These are phyloP conservation scores for Sphaceloma murrayae DNA, from an alignment of 2,329 filamentous ascomycete species.

Conservation along the genomic window DNA sequence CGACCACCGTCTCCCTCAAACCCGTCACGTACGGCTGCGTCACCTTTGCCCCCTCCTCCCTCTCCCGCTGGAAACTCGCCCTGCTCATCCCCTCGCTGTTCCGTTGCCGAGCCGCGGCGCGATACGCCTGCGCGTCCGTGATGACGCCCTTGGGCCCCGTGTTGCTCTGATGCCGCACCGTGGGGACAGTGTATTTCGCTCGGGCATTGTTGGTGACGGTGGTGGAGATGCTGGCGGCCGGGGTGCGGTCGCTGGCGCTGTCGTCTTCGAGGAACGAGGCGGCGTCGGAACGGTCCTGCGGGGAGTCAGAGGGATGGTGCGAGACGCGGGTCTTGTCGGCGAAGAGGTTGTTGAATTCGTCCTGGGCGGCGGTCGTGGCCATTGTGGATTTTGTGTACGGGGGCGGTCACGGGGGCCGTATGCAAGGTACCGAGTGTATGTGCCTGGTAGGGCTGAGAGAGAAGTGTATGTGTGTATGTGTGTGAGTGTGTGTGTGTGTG, in stretches of 20 bases:
- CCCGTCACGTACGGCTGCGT: slow-evolving; percentile 16
- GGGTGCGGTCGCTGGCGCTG: slow-evolving; percentile 24
- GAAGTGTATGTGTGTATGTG: not conserved
- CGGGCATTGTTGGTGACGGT: slow-evolving; percentile 35
- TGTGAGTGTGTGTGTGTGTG: too few species aligned
- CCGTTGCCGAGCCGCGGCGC: slow-evolving; percentile 16
- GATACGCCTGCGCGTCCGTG: slow-evolving; percentile 69
- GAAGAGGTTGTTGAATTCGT: slow-evolving; percentile 45
- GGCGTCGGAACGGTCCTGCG: slow-evolving; percentile 33
- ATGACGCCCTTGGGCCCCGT: slow-evolving; percentile 84
- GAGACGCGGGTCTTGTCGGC: slow-evolving; percentile 36
- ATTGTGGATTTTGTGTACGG: slow-evolving; percentile 11
- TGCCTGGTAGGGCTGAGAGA: slow-evolving; percentile 13
- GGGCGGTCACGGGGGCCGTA: not conserved
- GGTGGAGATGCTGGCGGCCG: slow-evolving; percentile 26
- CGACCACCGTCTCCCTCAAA: slow-evolving; percentile 18
- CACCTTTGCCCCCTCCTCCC: slow-evolving; percentile 1
- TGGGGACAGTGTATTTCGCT: slow-evolving; percentile 42
- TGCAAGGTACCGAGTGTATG: not conserved
- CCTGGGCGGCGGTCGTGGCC: slow-evolving; percentile 33
- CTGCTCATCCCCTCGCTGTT: not conserved
- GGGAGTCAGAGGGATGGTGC: slow-evolving; percentile 41
- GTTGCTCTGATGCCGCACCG: slow-evolving; percentile 56
- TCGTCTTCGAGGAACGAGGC: slow-evolving; percentile 33
- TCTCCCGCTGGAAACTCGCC: slow-evolving; percentile 4